Percentiles rank a stretch among this genome's conserved stretches.
Conservation (phyloP, 2,329 filamentous ascomycete genomes). For the Exophiala xenobiotica region DNA sequence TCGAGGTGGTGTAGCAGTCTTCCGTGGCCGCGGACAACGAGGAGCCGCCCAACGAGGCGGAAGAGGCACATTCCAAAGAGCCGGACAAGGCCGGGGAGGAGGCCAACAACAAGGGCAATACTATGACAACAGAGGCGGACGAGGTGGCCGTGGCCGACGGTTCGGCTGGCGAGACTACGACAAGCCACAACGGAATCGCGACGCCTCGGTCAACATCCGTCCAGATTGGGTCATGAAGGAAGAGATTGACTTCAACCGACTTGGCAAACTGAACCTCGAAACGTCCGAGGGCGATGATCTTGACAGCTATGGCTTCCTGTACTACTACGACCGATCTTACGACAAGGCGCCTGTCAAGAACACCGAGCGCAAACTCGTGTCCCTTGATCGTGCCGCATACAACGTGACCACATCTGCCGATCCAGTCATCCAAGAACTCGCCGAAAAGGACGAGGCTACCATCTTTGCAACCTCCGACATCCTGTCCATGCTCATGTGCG, state of each 20-base stretch:
- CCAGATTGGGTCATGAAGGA: slow-evolving; percentile 93
- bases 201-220: slow-evolving; percentile 94
- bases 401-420: slow-evolving; percentile 97
- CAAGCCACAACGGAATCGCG: slow-evolving; percentile 93
- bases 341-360: slow-evolving; percentile 92
- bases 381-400: slow-evolving; percentile 92
- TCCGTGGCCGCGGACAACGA: slow-evolving; percentile 73
- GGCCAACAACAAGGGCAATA: slow-evolving; percentile 62
- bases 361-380: slow-evolving; percentile 69
- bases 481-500: slow-evolving; percentile 98
- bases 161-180: slow-evolving; percentile 99
- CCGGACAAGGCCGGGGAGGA: slow-evolving; percentile 62
- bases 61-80: slow-evolving; percentile 69
- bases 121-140: slow-evolving; percentile 69
- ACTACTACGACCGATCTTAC: slow-evolving; percentile 95
- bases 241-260: slow-evolving; percentile 96
- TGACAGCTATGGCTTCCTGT: slow-evolving; percentile 93
- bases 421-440: slow-evolving; percentile 93
- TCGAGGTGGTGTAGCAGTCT: slow-evolving; percentile 84
- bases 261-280: slow-evolving; percentile 93
- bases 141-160: slow-evolving; percentile 73
- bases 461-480: slow-evolving; percentile 98
- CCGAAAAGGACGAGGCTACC: slow-evolving; percentile 91
- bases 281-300: slow-evolving; percentile 93
- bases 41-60: slow-evolving; percentile 68